A percentile compares a stretch with the other conserved stretches of the same genome.
These are phyloP conservation scores for Pythium insidiosum DNA, from an alignment of 352 stramenopile species.

Conservation along the genomic window DNA sequence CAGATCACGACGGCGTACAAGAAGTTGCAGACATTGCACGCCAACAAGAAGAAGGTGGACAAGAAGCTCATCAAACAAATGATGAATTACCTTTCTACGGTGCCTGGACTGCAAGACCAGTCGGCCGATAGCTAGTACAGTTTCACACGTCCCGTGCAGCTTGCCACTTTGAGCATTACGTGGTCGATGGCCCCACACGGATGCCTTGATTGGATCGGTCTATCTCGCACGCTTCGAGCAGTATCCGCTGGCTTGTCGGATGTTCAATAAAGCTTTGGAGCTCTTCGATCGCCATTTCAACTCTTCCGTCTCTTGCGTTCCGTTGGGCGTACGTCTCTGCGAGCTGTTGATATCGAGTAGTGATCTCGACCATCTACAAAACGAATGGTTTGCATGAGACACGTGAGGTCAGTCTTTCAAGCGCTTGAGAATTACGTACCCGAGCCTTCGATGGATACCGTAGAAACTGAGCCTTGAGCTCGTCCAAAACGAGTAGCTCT, in stretches of 20 bases:
- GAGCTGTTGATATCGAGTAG: conserved; percentile 57
- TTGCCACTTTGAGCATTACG: too few relatives aligned
- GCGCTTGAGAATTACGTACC: conserved; percentile 14
- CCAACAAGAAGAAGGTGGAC: conserved; percentile 73
- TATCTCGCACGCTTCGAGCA: conserved; percentile 48
- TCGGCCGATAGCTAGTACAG: too few relatives aligned
- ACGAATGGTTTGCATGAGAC: not conserved
- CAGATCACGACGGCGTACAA: conserved; percentile 67
- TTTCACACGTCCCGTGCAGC: too few relatives aligned
- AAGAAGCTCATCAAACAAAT: conserved; percentile 82
- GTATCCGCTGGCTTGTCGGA: conserved; percentile 48
- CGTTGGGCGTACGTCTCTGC: conserved; percentile 59
- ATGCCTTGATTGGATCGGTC: conserved; percentile 64
- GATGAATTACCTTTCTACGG: conserved; percentile 66
- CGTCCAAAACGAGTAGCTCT: conserved; percentile 38
- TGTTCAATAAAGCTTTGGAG: conserved; percentile 75
- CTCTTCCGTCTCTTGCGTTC: conserved; percentile 50
- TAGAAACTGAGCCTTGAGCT: conserved; percentile 56
- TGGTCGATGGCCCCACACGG: conserved; percentile 37
- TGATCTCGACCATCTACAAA: conserved; percentile 69
- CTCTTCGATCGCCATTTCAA: conserved; percentile 65
- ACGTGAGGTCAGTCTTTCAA: not conserved
- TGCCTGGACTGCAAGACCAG: conserved; percentile 42
- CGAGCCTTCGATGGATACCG: conserved; percentile 56
- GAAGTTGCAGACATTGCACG: conserved; percentile 54